Evolutionary conservation across 1,284 basidiomycete genomes (phyloP), one percentile per base, ranked within the genome.

Genomic region (Microbotryum saponariae): DNA sequence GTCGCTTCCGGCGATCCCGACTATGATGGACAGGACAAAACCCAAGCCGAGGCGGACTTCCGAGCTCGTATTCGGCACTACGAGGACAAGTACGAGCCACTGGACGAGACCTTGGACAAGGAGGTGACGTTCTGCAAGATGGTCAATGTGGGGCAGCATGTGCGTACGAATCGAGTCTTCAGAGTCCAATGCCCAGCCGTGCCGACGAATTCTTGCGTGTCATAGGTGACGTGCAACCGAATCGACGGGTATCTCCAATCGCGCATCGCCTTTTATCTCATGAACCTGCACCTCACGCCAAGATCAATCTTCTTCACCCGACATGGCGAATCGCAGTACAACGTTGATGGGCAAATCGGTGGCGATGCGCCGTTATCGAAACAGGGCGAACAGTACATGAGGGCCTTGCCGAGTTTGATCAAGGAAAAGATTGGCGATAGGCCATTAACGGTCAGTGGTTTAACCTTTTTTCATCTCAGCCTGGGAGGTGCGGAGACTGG

Each of bases 321-420:
- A 89, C 96, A 99, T 73, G 96, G 96, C 16, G 96, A 99, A 77
- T 96, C 91, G 72, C 89, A 94, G 77, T 97, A 84, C 78, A 99
- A 99, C 73, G 85, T 98, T 6, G 86, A 91, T 71, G 94, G 94
- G 31, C 91, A 94, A 78, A 97, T 99, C 68, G 96, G 96, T 21
- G 96, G 96, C 14, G 96, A 99, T 74, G 89, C 93, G 1, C 77
- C 85, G 25, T 79, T 99, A 44, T 97, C 92, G 0, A 81, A 83
- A 47, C 83, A 87, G 55, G 96, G 96, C 2, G 81, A 86, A 79
- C 78, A 85, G 72, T 99, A 99, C 75, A 86, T 92, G 7, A 77
- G 78, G 27, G 89, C 91, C 1, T 80, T 99, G 18, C 96, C 96
- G 1, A 84, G 83, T 42, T 79, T 98, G 56, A 86, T 99, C 72